A percentile compares a stretch with the other conserved stretches of the same genome.
Conservation (phyloP, 2,329 filamentous ascomycete genomes). For the Botrytis galanthina region DNA sequence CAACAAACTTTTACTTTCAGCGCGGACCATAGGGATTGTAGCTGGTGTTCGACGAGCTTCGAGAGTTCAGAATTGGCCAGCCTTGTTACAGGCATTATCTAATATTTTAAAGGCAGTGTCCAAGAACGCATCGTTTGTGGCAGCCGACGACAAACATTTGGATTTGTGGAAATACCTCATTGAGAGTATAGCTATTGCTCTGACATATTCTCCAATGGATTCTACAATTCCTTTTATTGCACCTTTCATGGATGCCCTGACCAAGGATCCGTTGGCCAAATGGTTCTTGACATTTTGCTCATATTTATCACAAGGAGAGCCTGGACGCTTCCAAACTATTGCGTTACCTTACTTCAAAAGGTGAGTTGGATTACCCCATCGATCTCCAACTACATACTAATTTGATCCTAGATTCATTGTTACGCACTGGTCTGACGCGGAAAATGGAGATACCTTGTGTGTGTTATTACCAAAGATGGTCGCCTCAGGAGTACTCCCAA, state of each 20-base stretch:
- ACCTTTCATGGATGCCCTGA: slow-evolving; percentile 62
- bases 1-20: slow-evolving; percentile 48
- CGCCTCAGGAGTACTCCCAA: slow-evolving; percentile 53
- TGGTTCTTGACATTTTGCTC: slow-evolving; percentile 86
- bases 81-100: slow-evolving; percentile 56
- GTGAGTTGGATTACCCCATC: slow-evolving; percentile 40
- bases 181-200: slow-evolving; percentile 61
- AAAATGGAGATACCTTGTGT: slow-evolving; percentile 67
- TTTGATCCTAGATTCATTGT: slow-evolving; percentile 62
- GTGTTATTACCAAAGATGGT: slow-evolving; percentile 66
- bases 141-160: slow-evolving; percentile 37
- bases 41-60: slow-evolving; percentile 79
- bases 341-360: slow-evolving; percentile 79
- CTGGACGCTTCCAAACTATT: slow-evolving; percentile 73
- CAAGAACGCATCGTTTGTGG: slow-evolving; percentile 38
- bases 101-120: slow-evolving; percentile 51
- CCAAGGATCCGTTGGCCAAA: slow-evolving; percentile 60
- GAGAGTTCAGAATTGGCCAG: slow-evolving; percentile 70
- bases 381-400: slow-evolving; percentile 27
- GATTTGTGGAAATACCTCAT: slow-evolving; percentile 58
- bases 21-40: slow-evolving; percentile 64
- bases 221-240: slow-evolving; percentile 69
- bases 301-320: slow-evolving; percentile 71
- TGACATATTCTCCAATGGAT: slow-evolving; percentile 77
- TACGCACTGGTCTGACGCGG: slow-evolving; percentile 65